Conservation (phyloP, 2,329 filamentous ascomycete genomes). For the Mycosphaerella sp. region DNA sequence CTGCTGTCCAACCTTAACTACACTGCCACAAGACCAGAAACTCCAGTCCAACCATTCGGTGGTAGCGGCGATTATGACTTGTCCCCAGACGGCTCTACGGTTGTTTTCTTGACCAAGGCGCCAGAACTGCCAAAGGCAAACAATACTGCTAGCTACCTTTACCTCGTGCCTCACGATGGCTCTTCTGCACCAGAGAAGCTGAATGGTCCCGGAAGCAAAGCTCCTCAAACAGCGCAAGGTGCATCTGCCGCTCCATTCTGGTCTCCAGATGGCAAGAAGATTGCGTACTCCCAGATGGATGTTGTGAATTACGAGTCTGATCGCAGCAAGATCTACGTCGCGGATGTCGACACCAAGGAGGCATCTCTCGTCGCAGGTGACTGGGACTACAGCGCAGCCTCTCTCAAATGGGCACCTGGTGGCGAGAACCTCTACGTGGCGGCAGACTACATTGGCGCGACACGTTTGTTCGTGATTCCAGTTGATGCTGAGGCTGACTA, state of each 20-base stretch:
- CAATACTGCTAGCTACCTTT: slow-evolving; percentile 24
- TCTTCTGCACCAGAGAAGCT: slow-evolving; percentile 21
- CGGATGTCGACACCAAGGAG: slow-evolving; percentile 20
- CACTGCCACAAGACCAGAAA: slow-evolving; percentile 23
- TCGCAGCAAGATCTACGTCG: slow-evolving; percentile 23
- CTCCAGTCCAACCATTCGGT: slow-evolving; percentile 22
- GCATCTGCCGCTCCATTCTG: slow-evolving; percentile 19
- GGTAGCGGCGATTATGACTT: slow-evolving; percentile 23
- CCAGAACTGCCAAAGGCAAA: slow-evolving; percentile 25
- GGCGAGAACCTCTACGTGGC: slow-evolving; percentile 19
- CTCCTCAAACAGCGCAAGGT: slow-evolving; percentile 21
- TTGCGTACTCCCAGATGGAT: slow-evolving; percentile 24
- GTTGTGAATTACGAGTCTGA: slow-evolving; percentile 24
- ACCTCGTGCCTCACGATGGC: slow-evolving; percentile 26
- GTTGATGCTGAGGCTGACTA: slow-evolving; percentile 22
- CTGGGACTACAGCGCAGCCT: slow-evolving; percentile 19
- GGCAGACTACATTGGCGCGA: slow-evolving; percentile 21
- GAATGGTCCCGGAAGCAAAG: slow-evolving; percentile 24
- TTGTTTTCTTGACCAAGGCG: slow-evolving; percentile 25
- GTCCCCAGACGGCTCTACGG: slow-evolving; percentile 22
- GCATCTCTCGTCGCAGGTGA: slow-evolving; percentile 21
- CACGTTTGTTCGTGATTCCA: slow-evolving; percentile 23
- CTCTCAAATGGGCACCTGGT: slow-evolving; percentile 19
- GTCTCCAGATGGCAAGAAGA: slow-evolving; percentile 22
- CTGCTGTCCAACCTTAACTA: slow-evolving; percentile 21